Percentiles rank a stretch among this genome's conserved stretches.
Conservation (phyloP, 768 basidiomycete species). For the Rhodotorula paludigena region DNA sequence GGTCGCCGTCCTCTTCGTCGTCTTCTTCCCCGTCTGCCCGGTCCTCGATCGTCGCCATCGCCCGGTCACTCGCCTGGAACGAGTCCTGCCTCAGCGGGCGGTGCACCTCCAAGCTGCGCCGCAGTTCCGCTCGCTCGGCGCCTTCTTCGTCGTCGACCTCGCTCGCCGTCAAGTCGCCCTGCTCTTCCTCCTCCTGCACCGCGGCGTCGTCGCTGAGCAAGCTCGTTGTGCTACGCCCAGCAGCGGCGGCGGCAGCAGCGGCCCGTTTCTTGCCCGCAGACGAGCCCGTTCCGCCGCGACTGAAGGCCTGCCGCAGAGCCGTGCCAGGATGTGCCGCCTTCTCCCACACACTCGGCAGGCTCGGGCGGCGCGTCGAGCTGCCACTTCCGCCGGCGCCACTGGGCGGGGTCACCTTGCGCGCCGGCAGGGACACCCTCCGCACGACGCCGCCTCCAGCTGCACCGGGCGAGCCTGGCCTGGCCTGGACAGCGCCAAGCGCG, state of each 20-base stretch:
- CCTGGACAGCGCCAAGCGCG: slow-evolving; percentile 43
- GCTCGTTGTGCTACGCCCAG: slow-evolving; percentile 7
- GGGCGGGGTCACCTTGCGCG: too few species aligned
- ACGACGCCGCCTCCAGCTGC: too few species aligned
- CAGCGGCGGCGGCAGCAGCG: neutral
- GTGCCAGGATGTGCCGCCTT: slow-evolving; percentile 48
- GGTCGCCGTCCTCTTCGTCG: slow-evolving; percentile 1
- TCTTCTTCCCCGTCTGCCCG: neutral
- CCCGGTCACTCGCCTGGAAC: neutral
- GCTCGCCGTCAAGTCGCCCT: neutral
- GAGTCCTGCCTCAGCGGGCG: slow-evolving; percentile 24
- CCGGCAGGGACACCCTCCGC: too few species aligned
- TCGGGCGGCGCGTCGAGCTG: slow-evolving; percentile 44
- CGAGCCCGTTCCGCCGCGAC: neutral
- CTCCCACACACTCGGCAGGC: slow-evolving; percentile 51
- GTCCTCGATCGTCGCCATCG: neutral
- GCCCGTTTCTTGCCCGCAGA: slow-evolving; percentile 29
- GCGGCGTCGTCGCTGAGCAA: neutral
- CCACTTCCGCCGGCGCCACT: too few species aligned
- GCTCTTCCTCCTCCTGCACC: neutral
- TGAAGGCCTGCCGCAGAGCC: slow-evolving; percentile 44
- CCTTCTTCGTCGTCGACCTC: slow-evolving; percentile 9
- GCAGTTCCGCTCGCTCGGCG: slow-evolving; percentile 15
- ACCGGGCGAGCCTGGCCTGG: too few species aligned
- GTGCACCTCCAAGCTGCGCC: slow-evolving; percentile 29